Conservation (phyloP, 2,329 filamentous ascomycete genomes). For the Aphanoascus verrucosus region DNA sequence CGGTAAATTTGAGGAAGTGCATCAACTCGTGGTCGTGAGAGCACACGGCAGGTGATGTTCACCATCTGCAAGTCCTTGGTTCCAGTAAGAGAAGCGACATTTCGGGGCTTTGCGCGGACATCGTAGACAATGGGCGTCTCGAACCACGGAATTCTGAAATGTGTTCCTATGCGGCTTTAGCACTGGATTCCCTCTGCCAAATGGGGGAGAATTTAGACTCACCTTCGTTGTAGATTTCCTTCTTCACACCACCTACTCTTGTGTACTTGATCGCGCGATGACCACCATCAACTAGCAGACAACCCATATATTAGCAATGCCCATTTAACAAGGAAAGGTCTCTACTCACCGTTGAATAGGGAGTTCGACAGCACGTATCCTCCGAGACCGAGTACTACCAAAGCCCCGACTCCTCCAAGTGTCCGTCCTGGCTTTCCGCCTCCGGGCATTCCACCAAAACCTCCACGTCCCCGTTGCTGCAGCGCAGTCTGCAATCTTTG, state of each 20-base stretch:
- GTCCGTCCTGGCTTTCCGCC: slow-evolving; percentile 37
- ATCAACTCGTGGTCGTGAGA: slow-evolving; percentile 77
- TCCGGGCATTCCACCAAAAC: slow-evolving; percentile 43
- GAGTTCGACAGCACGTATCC: slow-evolving; percentile 43
- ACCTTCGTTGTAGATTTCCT: slow-evolving; percentile 96
- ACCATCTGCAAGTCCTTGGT: slow-evolving; percentile 99
- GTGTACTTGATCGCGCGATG: slow-evolving; percentile 98
- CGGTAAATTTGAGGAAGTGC: slow-evolving; percentile 94
- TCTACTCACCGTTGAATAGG: slow-evolving; percentile 53
- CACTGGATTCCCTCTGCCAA: background rate
- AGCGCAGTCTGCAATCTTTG: slow-evolving; percentile 53
- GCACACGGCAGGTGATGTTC: slow-evolving; percentile 98
- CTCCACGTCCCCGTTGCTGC: slow-evolving; percentile 43
- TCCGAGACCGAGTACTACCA: slow-evolving; percentile 43
- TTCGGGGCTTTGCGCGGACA: slow-evolving; percentile 92
- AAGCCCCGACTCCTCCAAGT: slow-evolving; percentile 44
- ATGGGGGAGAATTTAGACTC: slow-evolving; percentile 16
- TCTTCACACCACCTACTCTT: slow-evolving; percentile 80
- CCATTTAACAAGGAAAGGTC: slow-evolving; percentile 11
- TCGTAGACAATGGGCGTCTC: slow-evolving; percentile 96
- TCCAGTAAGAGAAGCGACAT: slow-evolving; percentile 90
- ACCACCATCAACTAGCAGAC: slow-evolving; percentile 71
- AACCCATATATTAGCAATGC: slow-evolving; percentile 13
- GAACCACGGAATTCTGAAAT: slow-evolving; percentile 90
- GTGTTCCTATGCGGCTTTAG: slow-evolving; percentile 54